Percentiles rank a stretch among this genome's conserved stretches.
These are phyloP conservation scores for Penicillium flavigenum DNA, from an alignment of 495 filamentous ascomycete species.

Conservation along the genomic window DNA sequence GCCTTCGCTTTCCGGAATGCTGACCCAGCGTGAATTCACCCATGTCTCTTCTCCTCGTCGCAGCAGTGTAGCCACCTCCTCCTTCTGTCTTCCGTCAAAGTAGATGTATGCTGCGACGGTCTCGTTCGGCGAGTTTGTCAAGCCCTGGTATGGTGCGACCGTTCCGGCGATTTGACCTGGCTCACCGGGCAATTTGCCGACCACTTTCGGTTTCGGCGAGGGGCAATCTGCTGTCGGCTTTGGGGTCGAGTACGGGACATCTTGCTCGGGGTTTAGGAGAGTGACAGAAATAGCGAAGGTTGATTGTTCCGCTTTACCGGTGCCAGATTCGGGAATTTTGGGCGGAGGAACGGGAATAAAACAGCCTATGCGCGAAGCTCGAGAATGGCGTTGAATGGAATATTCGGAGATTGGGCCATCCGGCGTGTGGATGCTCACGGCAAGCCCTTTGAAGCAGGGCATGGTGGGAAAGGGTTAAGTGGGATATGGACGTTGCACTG, in stretches of 20 bases:
- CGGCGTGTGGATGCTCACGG: conserved; percentile 92
- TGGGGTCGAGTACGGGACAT: conserved; percentile 85
- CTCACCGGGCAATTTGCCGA: conserved; percentile 65
- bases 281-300: conserved; percentile 97
- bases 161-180: conserved; percentile 51
- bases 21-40: conserved; percentile 98
- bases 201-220: conserved; percentile 72
- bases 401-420: conserved; percentile 86
- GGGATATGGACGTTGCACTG: conserved; percentile 8
- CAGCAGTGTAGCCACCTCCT: conserved; percentile 93
- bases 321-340: conserved; percentile 64
- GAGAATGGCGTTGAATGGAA: conserved; percentile 90
- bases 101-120: conserved; percentile 99
- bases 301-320: conserved; percentile 79
- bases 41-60: conserved; percentile 95
- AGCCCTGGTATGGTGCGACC: conserved; percentile 81
- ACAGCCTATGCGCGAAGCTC: conserved; percentile 85
- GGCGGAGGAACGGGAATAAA: conserved; percentile 94
- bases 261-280: conserved; percentile 80
- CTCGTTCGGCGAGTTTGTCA: conserved; percentile 87
- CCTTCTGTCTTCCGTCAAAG: conserved; percentile 92
- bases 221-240: conserved; percentile 71
- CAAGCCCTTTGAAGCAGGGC: conserved; percentile 98
- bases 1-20: conserved; percentile 84
- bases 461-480: conserved; percentile 46